phyloP scores from a whole-genome alignment of 768 basidiomycete species.

The Lanmaoa pseudosensibilis region DNA sequence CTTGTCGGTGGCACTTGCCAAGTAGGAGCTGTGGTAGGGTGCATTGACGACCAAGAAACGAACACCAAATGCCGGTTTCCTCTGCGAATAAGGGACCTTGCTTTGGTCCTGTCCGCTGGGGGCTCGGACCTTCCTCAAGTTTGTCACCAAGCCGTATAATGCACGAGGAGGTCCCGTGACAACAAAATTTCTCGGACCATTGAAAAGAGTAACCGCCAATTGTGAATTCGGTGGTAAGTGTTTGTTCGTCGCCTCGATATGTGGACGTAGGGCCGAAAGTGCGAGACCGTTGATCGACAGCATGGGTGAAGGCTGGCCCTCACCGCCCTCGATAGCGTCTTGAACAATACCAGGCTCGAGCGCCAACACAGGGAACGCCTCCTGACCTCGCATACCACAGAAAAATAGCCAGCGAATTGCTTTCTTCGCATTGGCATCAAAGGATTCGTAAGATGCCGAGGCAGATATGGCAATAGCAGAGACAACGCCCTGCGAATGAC shows the following conservation, averaged over 20 bases:
- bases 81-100: constrained; percentile 91
- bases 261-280: constrained; percentile 72
- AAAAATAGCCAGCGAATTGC: constrained; percentile 92
- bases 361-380: constrained; percentile 89
- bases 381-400: constrained; percentile 89
- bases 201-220: constrained; percentile 85
- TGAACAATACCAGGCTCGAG: constrained; percentile 86
- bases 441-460: constrained; percentile 72
- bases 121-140: constrained; percentile 86
- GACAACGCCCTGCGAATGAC: constrained; percentile 96
- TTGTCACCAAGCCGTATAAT: constrained; percentile 92
- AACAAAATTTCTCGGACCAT: constrained; percentile 88
- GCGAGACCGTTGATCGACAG: constrained; percentile 82
- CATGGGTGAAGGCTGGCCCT: constrained; percentile 94
- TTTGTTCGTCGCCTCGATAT: constrained; percentile 84
- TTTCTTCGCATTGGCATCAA: constrained; percentile 74
- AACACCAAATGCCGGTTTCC: constrained; percentile 89
- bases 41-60: constrained; percentile 96
- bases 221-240: constrained; percentile 79
- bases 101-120: constrained; percentile 87
- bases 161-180: constrained; percentile 90
- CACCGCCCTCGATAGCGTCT: constrained; percentile 88
- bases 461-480: constrained; percentile 89
- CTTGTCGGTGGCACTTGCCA: constrained; percentile 71
- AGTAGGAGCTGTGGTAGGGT: constrained; percentile 92